Percentiles rank a stretch among this genome's conserved stretches.
Conservation (phyloP, 495 filamentous ascomycete genomes). For the Evernia prunastri region DNA sequence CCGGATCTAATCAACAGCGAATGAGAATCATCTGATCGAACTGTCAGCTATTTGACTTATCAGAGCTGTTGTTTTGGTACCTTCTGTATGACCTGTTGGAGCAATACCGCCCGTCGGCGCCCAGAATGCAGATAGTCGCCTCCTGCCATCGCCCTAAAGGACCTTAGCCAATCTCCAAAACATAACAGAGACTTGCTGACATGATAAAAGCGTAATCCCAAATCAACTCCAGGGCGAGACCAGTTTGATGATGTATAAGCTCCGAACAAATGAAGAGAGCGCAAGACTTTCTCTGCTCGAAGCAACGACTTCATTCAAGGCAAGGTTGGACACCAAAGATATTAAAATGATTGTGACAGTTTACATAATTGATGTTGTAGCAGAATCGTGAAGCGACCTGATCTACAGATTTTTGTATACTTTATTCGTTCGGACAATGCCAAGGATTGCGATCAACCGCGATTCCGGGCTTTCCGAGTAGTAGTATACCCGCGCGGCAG, state of each 20-base stretch:
- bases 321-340: not conserved
- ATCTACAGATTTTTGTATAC: no score
- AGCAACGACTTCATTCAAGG: constrained; percentile 15
- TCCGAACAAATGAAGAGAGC: not conserved
- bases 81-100: not conserved
- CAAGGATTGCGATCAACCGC: constrained; percentile 5
- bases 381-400: no score
- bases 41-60: constrained; percentile 2
- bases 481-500: constrained; percentile 10
- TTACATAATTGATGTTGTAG: not conserved
- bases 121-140: constrained; percentile 25
- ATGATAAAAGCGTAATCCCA: constrained; percentile 10
- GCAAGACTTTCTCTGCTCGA: not conserved
- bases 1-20: constrained; percentile 69
- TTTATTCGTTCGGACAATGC: no score
- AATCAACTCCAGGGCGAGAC: no score
- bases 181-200: not conserved
- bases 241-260: not conserved
- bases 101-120: constrained; percentile 28
- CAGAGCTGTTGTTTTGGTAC: not conserved
- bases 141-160: constrained; percentile 26
- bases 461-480: no score
- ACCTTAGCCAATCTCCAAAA: not conserved
- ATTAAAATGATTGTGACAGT: not conserved
- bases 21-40: constrained; percentile 56